phyloP scores from a whole-genome alignment of 352 stramenopile species.

The Globisporangium spiculum region DNA sequence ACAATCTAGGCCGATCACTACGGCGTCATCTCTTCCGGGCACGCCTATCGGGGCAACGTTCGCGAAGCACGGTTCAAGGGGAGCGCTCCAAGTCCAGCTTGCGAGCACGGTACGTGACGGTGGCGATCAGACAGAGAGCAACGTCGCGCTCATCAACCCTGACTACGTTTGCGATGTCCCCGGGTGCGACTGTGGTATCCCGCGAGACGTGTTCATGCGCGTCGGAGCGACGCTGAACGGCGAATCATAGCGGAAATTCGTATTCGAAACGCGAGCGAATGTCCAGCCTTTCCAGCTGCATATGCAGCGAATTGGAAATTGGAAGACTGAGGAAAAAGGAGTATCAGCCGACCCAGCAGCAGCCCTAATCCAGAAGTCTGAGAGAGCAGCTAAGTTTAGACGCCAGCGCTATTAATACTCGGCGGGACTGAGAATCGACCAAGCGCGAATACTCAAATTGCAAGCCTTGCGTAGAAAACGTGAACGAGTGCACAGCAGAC shows the following conservation, averaged over 20 bases:
- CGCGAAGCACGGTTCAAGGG: not conserved
- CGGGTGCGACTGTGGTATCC: slow-evolving; percentile 52
- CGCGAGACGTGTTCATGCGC: slow-evolving; percentile 56
- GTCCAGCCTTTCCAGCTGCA: too few species aligned
- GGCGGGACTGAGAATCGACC: not conserved
- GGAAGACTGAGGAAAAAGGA: not conserved
- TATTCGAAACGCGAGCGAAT: not conserved
- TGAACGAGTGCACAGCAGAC: not conserved
- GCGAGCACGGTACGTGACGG: not conserved
- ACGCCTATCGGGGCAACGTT: not conserved
- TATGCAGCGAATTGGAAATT: not conserved
- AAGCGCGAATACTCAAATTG: not conserved
- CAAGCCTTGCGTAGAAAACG: not conserved
- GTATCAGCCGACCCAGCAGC: not conserved
- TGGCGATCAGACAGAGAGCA: not conserved
- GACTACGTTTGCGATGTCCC: slow-evolving; percentile 50
- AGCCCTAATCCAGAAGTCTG: not conserved
- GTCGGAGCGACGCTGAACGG: slow-evolving; percentile 48
- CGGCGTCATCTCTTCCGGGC: slow-evolving; percentile 3
- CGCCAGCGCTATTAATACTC: not conserved
- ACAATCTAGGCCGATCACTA: slow-evolving; percentile 11
- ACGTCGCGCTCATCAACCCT: not conserved
- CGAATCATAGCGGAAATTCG: slow-evolving; percentile 21
- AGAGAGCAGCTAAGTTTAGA: not conserved
- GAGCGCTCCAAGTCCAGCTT: not conserved